phyloP scores from a whole-genome alignment of 75 land plant genomes.

The Cunninghamia lanceolata region DNA sequence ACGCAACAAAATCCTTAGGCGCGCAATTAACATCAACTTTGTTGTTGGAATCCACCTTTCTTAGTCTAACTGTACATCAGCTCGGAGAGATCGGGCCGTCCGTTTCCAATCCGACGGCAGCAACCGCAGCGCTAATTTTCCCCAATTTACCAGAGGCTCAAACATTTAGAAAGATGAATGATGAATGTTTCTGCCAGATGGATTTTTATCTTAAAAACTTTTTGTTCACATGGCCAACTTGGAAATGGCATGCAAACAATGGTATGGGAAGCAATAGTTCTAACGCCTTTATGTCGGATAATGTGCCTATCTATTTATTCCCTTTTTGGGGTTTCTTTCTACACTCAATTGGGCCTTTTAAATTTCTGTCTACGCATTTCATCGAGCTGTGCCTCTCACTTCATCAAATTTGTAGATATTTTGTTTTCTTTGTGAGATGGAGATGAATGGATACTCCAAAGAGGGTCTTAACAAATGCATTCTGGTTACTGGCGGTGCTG shows the following conservation, averaged over 20 bases:
- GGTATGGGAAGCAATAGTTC: background rate
- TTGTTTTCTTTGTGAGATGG: background rate
- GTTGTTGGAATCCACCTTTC: background rate
- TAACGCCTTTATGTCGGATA: background rate
- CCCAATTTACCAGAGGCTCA: background rate
- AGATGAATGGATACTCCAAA: background rate
- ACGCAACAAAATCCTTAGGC: background rate
- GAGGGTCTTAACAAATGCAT: constrained; percentile 17
- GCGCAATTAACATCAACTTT: background rate
- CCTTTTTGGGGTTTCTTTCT: background rate
- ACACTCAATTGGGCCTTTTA: too few relatives aligned
- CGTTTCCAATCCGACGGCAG: background rate
- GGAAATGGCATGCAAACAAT: background rate
- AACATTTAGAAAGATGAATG: too few relatives aligned
- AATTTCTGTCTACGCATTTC: too few relatives aligned
- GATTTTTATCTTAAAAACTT: too few relatives aligned
- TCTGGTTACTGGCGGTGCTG: constrained; percentile 91
- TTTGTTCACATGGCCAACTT: background rate
- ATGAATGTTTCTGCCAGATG: too few relatives aligned
- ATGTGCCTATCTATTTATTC: background rate
- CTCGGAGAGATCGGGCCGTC: background rate
- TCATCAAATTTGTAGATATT: background rate
- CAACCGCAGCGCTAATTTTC: background rate
- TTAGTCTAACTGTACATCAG: background rate
- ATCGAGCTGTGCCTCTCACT: too few relatives aligned